Base-by-base conservation (phyloP, 2,329 filamentous ascomycete genomes). In the Aspergillus sp. region DNA sequence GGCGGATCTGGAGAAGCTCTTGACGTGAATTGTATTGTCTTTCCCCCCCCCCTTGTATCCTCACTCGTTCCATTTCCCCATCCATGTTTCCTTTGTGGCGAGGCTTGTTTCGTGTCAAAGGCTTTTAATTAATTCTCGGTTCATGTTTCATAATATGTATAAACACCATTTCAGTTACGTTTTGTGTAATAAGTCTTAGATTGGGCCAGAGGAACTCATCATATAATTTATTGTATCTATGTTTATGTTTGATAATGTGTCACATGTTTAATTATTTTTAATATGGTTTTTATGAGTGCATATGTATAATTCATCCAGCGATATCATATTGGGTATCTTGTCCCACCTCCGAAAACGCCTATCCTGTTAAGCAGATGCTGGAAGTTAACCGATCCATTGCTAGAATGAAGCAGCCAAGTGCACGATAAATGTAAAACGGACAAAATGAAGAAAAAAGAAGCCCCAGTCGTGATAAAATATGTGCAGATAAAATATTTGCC, bases 1-100 rank as follows among this genome's bases (percentile, higher is more conserved):
- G 75, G 83, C 72, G 1, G 76, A 79, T 64, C 67, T 79, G 24
- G 75, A 77, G 59, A 71, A 68, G 36, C 64, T 79, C 34, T 61
- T 77, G 34, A 61, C 58, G 47, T 70, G 50, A 62, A 41, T 4
- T 44, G 30, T 38, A 41, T 43, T 41, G 15, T 43, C 5, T 32
- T 26, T 54, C 24, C 26, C 20, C 44, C 30, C 17, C 17, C 17
- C 17, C 17, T 34, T 12, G 32, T 36, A 15, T 34, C 36, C 36
- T 3, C 13, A 11, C 32, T 24, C 5, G 38, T 32, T n/a, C 24
- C 26, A 34, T 34, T 32, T 9, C 15, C 12, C n/a, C 11, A 9
- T n/a, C 13, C 15, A 26, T n/a, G 12, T 7, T 4, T 26, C n/a
- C 42, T 45, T 48, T 17, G 11, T n/a, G 17, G 17, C 20, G 24